Base-by-base conservation (phyloP, 495 filamentous ascomycete species). In the Lasiosphaeriaceae sp. region DNA sequence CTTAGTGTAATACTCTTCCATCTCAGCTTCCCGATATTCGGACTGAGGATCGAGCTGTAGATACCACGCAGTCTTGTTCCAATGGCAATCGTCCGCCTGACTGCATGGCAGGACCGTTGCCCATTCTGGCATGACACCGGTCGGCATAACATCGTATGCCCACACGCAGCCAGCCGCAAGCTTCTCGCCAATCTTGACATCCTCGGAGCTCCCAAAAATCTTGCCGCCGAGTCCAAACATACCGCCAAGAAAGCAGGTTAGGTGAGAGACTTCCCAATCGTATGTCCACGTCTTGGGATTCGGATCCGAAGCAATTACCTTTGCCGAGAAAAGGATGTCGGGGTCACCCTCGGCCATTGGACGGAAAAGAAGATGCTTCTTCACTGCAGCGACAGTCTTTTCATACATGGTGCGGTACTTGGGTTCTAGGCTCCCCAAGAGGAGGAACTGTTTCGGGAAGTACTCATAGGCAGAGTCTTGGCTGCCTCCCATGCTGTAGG, bases 381-480 rank as follows among this genome's bases (percentile, higher is more conserved):
- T 89, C 39, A 86, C 83, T 1, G 83, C 81, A 6, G 90, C 82
- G 50, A 85, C 82, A 22, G 85, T 82, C 52, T 81, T 85, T 51
- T 86, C 78, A 67, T 97, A 95, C 86, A 97, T 87, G 14, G 74
- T 78, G 52, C 79, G 80, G 68, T 98, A 98, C 69, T 95, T 90
- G 3, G 86, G 80, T 52, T 85, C 86, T 23, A 85, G 72, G 11
- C 93, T 95, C 53, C 94, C 95, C 14, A 97, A 82, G 22, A 98
- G 82, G 6, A 87, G 59, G 64, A 78, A 87, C 67, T 86, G 71
- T 66, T 98, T 98, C 22, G 95, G 88, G 50, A 98, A 80, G 68
- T 98, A 98, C 68, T 98, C 94, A 68, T 97, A 97, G 2, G 90
- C 85, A 16, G 90, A 96, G 68, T 97, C 94, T 53, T 92, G 87